Conservation (phyloP, 371 early-diverging fungal genomes). For the Paramicrosporidium saccamoebae region DNA sequence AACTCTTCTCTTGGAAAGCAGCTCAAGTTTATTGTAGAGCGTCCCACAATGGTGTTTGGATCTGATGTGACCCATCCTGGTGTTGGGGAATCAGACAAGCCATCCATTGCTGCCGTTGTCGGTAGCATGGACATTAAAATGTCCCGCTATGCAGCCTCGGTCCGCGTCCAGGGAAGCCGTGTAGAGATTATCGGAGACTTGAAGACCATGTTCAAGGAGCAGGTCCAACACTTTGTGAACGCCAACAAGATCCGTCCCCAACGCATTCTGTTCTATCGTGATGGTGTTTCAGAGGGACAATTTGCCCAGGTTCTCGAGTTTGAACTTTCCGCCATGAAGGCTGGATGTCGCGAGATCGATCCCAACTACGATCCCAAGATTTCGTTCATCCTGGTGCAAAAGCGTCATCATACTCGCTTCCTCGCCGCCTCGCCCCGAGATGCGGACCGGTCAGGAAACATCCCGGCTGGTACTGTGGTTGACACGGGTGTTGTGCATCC, state of each 20-base stretch:
- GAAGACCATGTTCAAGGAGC: constrained; percentile 30
- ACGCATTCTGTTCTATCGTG: constrained; percentile 71
- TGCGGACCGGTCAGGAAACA: constrained; percentile 25
- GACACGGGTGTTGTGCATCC: constrained; percentile 58
- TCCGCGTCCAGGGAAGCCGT: constrained; percentile 43
- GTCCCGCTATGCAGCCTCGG: constrained; percentile 41
- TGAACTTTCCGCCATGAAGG: constrained; percentile 40
- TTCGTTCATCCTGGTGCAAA: constrained; percentile 74
- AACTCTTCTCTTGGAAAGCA: constrained; percentile 23
- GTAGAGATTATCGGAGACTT: constrained; percentile 63
- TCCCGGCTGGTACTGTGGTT: constrained; percentile 60
- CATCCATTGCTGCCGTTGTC: constrained; percentile 65
- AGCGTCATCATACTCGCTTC: constrained; percentile 82
- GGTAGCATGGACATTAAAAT: constrained; percentile 58
- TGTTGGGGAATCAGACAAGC: constrained; percentile 27
- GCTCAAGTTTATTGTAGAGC: no score
- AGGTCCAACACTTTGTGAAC: constrained; percentile 38
- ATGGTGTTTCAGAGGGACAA: constrained; percentile 71
- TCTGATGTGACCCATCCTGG: constrained; percentile 76
- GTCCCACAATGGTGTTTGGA: constrained; percentile 71
- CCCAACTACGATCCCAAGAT: constrained; percentile 34
- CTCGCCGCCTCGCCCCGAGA: constrained; percentile 30
- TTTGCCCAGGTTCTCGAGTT: constrained; percentile 31
- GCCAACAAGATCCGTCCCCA: constrained; percentile 33
- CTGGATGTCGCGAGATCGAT: constrained; percentile 30